Conservation (phyloP, 2,329 filamentous ascomycete species). For the Volutella citrinella region DNA sequence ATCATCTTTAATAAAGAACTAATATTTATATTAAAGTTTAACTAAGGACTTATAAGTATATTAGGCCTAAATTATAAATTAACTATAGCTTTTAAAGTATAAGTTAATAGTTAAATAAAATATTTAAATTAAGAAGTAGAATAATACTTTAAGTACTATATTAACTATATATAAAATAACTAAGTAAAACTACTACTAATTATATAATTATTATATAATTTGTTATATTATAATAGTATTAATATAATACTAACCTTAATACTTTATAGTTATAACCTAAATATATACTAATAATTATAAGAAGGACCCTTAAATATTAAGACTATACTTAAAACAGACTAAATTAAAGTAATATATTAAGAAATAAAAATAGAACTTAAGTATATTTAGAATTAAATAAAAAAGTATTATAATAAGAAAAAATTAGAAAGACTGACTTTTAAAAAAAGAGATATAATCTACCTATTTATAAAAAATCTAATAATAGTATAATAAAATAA, state of each 20-base stretch:
- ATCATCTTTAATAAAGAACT: no score
- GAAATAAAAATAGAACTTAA: background rate
- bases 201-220: no score
- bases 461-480: background rate
- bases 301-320: background rate
- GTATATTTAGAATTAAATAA: background rate
- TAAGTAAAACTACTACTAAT: no score
- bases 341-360: background rate
- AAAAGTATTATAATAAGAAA: conserved; percentile 1
- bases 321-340: background rate
- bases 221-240: no score
- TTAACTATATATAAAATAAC: no score
- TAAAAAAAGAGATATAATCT: background rate
- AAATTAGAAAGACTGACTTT: background rate
- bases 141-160: background rate
- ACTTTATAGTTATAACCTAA: no score
- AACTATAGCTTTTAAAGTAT: background rate
- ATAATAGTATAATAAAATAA: background rate
- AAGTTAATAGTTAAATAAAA: background rate
- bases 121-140: no score
- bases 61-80: background rate
- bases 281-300: no score
- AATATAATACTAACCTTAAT: no score
- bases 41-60: no score
- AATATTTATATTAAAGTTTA: no score